Evolutionary conservation across 1,284 basidiomycete species (phyloP), one percentile per base, ranked within the genome.

Genomic region (Mycena sp.): DNA sequence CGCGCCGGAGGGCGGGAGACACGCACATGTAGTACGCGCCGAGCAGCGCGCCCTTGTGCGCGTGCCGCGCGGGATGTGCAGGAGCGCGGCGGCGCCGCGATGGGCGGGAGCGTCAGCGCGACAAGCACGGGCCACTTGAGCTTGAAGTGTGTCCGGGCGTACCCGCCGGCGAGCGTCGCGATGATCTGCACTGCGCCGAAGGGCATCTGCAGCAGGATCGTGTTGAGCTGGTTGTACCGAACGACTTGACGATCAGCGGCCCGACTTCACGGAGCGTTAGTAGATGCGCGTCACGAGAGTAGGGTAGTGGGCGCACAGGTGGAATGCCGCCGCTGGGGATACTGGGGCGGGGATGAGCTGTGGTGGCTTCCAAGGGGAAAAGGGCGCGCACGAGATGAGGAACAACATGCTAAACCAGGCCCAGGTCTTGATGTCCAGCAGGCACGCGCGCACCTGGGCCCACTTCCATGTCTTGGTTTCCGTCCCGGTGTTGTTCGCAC

Each of bases 61-160:
- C 0, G 70, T 58, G 4, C 70, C 74, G 19, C 80, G 75, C n/a
- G 75, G 75, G 12, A 82, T 70, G 2, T 69, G 70, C 35, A 77
- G 69, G 16, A 83, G 70, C 1, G 77, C 80, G 12, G 76, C 68
- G 7, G 78, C 78, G 35, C 79, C 79, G 74, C 80, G 41, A 83
- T 82, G 6, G 81, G 77, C 4, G 78, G 77, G 12, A 82, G 67
- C n/a, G 74, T 74, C 26, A 82, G 72, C 26, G 67, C 75, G 59
- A 85, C 77, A 35, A 85, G 70, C 25, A 85, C 81, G 17, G 83
- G 83, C 73, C 76, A 83, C 62, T 84, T 81, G 38, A 83, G 73
- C 71, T 84, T 84, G 68, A 81, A 77, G 61, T 73, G 75, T 66
- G 78, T 82, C 19, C 82, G 81, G 37, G 83, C 68, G 49, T 66